Percentiles rank a stretch among this genome's conserved stretches.
phyloP scores from a whole-genome alignment of 208 protist genomes.

The Lotmaria passim region DNA sequence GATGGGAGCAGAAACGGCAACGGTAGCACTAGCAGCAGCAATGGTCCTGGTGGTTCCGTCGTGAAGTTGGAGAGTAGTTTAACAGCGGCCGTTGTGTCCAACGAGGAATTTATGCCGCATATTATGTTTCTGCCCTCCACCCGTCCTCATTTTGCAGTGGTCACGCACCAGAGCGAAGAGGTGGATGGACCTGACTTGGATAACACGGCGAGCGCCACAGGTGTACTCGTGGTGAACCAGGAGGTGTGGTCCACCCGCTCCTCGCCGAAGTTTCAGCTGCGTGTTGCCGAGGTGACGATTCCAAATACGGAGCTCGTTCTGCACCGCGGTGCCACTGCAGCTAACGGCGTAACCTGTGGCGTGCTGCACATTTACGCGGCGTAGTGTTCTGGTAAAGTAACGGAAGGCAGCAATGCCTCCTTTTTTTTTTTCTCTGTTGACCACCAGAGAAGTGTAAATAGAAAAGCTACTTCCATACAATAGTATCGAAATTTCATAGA shows the following conservation, averaged over 20 bases:
- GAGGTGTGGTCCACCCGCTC: conserved; percentile 79
- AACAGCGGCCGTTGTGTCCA: too few species aligned
- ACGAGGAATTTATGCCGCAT: conserved; percentile 76
- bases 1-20: background rate
- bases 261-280: conserved; percentile 60
- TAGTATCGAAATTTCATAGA: too few species aligned
- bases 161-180: conserved; percentile 67
- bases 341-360: conserved; percentile 70
- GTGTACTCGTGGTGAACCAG: conserved; percentile 85
- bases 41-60: too few species aligned
- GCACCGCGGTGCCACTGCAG: conserved; percentile 55
- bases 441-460: too few species aligned
- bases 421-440: conserved; percentile 4
- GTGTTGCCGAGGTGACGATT: conserved; percentile 88
- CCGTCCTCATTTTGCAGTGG: conserved; percentile 69
- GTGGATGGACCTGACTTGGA: conserved; percentile 34
- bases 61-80: too few species aligned
- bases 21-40: background rate
- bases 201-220: conserved; percentile 41
- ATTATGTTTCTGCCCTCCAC: conserved; percentile 85
- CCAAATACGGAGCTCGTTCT: conserved; percentile 52
- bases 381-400: conserved; percentile 12
- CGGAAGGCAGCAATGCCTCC: background rate
- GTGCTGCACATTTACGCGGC: conserved; percentile 73
- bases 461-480: too few species aligned